Evolutionary conservation across 140 eudicot species (phyloP), one percentile per base, ranked within the genome.

Genomic region (Stevia rebaudiana): DNA sequence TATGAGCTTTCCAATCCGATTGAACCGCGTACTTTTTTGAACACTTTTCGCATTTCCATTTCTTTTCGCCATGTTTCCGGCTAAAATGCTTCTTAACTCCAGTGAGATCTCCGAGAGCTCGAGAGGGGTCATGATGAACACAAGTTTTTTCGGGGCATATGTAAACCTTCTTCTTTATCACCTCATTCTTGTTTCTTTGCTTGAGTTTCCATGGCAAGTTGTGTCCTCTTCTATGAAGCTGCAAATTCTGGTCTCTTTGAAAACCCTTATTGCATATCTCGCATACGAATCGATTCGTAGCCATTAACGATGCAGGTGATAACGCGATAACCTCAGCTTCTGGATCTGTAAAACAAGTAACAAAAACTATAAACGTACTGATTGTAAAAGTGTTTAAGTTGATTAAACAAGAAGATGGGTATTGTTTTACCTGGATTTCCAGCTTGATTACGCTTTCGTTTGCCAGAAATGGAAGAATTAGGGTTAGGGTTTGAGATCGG

Each of bases 271-370:
- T 89, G 80, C 97, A 89, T 70, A 89, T 83, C 47, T 89, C 97
- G 28, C 97, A 89, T 19, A 89, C 52, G 65, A 89, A 89, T 63
- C 97, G 77, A 61, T 89, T 86, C 0, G 97, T 89, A 1, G 97
- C 97, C 97, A 86, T 89, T 36, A 89, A 70, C 3, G 97, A 86
- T 47, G 84, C 83, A 5, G 97, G 97, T 6, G 97, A 89, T 61
- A 89, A 78, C 42, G 97, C 97, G 68, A 89, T 83, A 76, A 89
- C 97, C 70, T 89, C 97, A 61, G 97, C 97, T 79, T 89, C 97
- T 58, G 97, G 97, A 89, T 89, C 97, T 89, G 44, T 6, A 51
- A 13, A 24, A 7, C 30, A 33, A 36, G 16, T 19, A 19, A 23
- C 1, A 35, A 48, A 35, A 17, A 56, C 15, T 19, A 0, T 6